Conservation (phyloP, 2,329 filamentous ascomycete species). For the Sporothrix schenckii region DNA sequence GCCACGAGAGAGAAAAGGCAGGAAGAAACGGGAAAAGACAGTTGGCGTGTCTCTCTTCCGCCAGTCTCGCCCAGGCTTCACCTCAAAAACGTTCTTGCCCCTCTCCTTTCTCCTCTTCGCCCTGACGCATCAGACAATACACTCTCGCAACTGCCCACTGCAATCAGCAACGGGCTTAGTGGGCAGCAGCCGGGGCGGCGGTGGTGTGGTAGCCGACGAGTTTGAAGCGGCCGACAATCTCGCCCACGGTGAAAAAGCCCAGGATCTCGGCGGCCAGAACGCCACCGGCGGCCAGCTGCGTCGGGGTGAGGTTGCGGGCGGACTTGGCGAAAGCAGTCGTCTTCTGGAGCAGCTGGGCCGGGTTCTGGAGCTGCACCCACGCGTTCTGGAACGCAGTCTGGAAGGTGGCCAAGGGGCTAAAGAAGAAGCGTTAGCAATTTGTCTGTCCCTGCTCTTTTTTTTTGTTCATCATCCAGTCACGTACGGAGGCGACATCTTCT, state of each 20-base stretch:
- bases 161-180: slow-evolving; percentile 47
- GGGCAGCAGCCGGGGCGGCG: slow-evolving; percentile 59
- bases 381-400: slow-evolving; percentile 82
- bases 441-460: background rate
- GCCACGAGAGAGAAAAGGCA: background rate
- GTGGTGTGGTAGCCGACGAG: slow-evolving; percentile 82
- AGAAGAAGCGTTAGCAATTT: background rate
- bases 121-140: background rate
- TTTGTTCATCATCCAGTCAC: slow-evolving; percentile 47
- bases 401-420: slow-evolving; percentile 76
- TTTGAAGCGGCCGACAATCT: slow-evolving; percentile 96
- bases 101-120: background rate
- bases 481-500: slow-evolving; percentile 96
- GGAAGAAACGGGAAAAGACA: background rate
- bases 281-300: slow-evolving; percentile 71
- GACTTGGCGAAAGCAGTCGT: slow-evolving; percentile 45
- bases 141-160: background rate
- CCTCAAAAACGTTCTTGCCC: slow-evolving; percentile 16
- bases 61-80: background rate
- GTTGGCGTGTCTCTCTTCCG: background rate
- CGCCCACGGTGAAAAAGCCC: slow-evolving; percentile 96
- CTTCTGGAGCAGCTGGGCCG: slow-evolving; percentile 59
- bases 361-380: slow-evolving; percentile 71
- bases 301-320: slow-evolving; percentile 69
- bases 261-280: slow-evolving; percentile 84